Evolutionary conservation across 208 protist genomes (phyloP).

Genomic region (Entamoeba histolytica): DNA sequence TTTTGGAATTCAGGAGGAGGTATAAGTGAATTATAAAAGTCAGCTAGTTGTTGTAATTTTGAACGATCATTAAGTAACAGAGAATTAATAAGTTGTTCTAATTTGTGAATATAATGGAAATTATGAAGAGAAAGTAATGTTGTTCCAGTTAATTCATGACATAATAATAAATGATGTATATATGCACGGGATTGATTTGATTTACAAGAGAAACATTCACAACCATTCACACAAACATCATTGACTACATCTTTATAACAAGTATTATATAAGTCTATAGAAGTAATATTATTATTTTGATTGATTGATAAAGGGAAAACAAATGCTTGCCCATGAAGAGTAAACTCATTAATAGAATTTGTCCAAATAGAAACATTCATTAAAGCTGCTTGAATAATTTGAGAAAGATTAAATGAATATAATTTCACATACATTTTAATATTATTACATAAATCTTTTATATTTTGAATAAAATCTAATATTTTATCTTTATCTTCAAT

Average conservation of each 20-base stretch:
- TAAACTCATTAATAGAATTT: neutral
- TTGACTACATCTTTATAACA: neutral
- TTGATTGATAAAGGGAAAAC: neutral
- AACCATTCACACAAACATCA: neutral
- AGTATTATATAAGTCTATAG: neutral
- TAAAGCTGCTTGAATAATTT: neutral
- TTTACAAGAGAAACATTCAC: neutral
- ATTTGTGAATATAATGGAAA: neutral
- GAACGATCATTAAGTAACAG: neutral
- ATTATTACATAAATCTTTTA: neutral
- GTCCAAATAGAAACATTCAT: neutral
- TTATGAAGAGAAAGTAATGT: neutral
- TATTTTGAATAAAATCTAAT: neutral
- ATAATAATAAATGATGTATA: neutral
- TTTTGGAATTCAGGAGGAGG: neutral
- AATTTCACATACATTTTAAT: neutral
- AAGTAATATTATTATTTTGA: neutral
- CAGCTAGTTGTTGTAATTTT: neutral
- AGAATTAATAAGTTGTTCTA: neutral
- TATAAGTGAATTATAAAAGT: neutral
- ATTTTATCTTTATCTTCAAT: neutral
- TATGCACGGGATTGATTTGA: neutral
- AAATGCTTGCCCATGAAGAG: neutral
- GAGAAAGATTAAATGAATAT: neutral
- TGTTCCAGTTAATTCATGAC: neutral